Conservation (phyloP, 176 grass and related monocot species). For the Coix lacrymajobi region DNA sequence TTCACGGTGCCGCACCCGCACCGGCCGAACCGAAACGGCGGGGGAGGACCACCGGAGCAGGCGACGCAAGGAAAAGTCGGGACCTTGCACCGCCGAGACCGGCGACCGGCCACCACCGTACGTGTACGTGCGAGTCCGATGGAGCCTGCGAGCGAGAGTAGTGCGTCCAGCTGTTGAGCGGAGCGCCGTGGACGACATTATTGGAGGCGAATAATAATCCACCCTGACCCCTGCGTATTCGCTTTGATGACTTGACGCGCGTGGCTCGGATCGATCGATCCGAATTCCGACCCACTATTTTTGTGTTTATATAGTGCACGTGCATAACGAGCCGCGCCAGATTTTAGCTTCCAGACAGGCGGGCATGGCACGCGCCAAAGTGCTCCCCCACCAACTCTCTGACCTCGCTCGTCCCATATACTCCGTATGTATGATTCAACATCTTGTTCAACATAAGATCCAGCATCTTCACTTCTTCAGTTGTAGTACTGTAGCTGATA, state of each 20-base stretch:
- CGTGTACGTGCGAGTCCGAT: too few relatives aligned
- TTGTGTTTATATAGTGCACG: not conserved
- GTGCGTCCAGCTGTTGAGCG: not conserved
- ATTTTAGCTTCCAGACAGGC: not conserved
- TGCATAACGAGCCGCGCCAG: not conserved
- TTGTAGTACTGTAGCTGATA: too few relatives aligned
- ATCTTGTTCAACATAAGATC: too few relatives aligned
- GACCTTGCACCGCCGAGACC: not conserved
- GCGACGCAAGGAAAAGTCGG: not conserved
- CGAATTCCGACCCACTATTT: not conserved
- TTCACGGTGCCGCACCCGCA: too few relatives aligned
- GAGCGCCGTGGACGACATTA: not conserved
- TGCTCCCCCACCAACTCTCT: not conserved
- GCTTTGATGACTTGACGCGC: not conserved
- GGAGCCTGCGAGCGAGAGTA: not conserved
- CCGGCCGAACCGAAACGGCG: too few relatives aligned
- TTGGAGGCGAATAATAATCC: too few relatives aligned
- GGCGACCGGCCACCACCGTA: not conserved
- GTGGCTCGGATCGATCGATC: too few relatives aligned
- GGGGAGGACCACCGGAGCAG: too few relatives aligned
- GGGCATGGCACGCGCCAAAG: not conserved
- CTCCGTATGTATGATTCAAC: too few relatives aligned
- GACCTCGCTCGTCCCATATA: not conserved
- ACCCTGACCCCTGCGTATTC: not conserved
- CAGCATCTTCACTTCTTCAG: too few relatives aligned